phyloP scores from a whole-genome alignment of 2,329 filamentous ascomycete genomes.

The Exophiala alcalophila region DNA sequence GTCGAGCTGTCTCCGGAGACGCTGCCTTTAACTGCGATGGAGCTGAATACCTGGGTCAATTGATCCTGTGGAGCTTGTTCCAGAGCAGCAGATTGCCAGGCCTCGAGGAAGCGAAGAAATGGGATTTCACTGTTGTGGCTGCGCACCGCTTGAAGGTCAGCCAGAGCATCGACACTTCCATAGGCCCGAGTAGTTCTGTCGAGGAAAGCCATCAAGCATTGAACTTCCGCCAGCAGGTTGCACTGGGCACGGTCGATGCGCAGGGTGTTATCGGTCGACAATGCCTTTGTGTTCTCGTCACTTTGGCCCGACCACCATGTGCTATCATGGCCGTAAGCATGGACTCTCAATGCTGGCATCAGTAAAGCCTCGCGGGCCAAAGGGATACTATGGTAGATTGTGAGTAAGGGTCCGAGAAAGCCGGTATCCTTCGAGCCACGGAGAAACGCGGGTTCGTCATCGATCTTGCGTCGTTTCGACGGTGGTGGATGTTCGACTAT shows the following conservation, averaged over 20 bases:
- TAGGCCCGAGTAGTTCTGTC: constrained; percentile 58
- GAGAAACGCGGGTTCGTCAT: constrained; percentile 55
- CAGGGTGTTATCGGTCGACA: constrained; percentile 42
- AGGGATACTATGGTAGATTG: constrained; percentile 62
- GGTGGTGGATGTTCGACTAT: constrained; percentile 55
- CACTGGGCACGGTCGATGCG: constrained; percentile 37
- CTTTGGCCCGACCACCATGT: constrained; percentile 63
- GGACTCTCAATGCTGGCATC: constrained; percentile 43
- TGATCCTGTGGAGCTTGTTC: constrained; percentile 42
- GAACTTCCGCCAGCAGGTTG: constrained; percentile 55
- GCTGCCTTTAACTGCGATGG: constrained; percentile 41
- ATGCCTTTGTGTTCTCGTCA: constrained; percentile 50
- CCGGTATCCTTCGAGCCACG: constrained; percentile 53
- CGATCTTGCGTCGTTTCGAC: constrained; percentile 47
- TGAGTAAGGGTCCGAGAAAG: constrained; percentile 57
- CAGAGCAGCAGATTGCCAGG: constrained; percentile 49
- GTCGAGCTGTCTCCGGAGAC: constrained; percentile 29
- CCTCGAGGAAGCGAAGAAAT: constrained; percentile 47
- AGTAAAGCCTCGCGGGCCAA: constrained; percentile 57
- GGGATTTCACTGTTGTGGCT: constrained; percentile 34
- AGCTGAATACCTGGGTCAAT: constrained; percentile 47
- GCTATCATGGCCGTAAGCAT: constrained; percentile 54
- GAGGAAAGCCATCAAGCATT: constrained; percentile 61
- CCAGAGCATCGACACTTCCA: constrained; percentile 54
- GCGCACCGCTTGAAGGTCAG: constrained; percentile 40